Base-by-base conservation (phyloP, 768 basidiomycete genomes). In the Scleroderma bovista region DNA sequence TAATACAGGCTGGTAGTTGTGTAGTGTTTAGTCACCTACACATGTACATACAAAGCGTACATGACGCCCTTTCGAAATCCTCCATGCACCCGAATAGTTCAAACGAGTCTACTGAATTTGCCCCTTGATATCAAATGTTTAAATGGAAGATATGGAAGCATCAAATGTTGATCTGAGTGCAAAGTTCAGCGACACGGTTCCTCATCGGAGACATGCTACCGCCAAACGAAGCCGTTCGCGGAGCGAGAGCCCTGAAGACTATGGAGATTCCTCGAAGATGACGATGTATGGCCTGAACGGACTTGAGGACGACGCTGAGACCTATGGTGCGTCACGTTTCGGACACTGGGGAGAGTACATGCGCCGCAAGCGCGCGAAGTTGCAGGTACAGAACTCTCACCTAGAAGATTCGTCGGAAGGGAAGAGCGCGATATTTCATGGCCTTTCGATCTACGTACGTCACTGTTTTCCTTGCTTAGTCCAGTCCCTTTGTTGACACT, bases 271-370 rank as follows among this genome's bases (percentile, higher is more conserved):
- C 7, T 44, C 52, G 23, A 44, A 17, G 38, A 16, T 52, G 23
- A 38, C 53, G 19, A 38, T 41, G 20, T 54, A 55, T 5, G 62
- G 58, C 45, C 53, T 56, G 16, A 2, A 55, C 15, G 31, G 44
- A 15, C 40, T 52, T 2, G 64, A 68, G 26, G 64, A 66, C 13
- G 70, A 75, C 45, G 68, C 72, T 10, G 72, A 75, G 20, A 75
- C 79, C 9, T 96, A 94, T 62, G 89, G 86, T 0, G 79, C 87
- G 3, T 80, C 86, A 26, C 78, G 73, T 32, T 97, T 94, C 63
- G 93, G 90, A 13, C 81, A 80, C 1, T 90, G 82, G 54, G 88
- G 87, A 1, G 84, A 93, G 60, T 97, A 96, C 61, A 92, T 96
- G 90, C 68, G 75, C 2, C 75, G 93, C 52, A 97, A 97, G 69